Evolutionary conservation across 1,284 basidiomycete genomes (phyloP).

Genomic region (Ganoderma leucocontextum): DNA sequence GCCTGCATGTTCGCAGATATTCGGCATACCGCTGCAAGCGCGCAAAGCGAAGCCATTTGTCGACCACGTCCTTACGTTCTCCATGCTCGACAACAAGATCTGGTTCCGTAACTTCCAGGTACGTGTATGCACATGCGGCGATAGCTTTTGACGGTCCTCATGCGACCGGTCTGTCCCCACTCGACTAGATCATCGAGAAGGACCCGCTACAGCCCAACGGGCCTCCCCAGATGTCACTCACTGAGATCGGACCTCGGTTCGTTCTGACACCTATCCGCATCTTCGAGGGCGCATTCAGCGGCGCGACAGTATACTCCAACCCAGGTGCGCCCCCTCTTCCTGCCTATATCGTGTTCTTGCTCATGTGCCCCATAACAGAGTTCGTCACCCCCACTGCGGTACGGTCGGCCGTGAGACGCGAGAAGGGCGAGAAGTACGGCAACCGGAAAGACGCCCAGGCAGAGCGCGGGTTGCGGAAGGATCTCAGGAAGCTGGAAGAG

Average conservation of each 20-base stretch:
- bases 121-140: slow-evolving; percentile 27
- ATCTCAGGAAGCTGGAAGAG: slow-evolving; percentile 72
- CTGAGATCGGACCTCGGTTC: slow-evolving; percentile 97
- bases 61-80: slow-evolving; percentile 97
- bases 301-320: slow-evolving; percentile 96
- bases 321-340: slow-evolving; percentile 65
- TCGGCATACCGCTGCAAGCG: slow-evolving; percentile 91
- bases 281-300: slow-evolving; percentile 97
- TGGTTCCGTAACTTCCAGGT: slow-evolving; percentile 99
- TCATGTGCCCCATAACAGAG: slow-evolving; percentile 57
- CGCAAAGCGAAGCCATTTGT: slow-evolving; percentile 96
- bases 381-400: slow-evolving; percentile 90
- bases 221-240: slow-evolving; percentile 80
- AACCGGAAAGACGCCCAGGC: slow-evolving; percentile 82
- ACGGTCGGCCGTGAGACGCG: slow-evolving; percentile 75
- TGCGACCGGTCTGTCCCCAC: neutral
- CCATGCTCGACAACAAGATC: slow-evolving; percentile 94
- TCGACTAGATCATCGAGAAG: slow-evolving; percentile 75
- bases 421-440: slow-evolving; percentile 84
- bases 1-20: slow-evolving; percentile 70
- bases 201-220: slow-evolving; percentile 80
- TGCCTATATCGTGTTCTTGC: neutral
- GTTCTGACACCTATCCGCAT: slow-evolving; percentile 98
- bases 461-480: slow-evolving; percentile 73
- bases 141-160: neutral